A percentile compares a stretch with the other conserved stretches of the same genome.
Conservation (phyloP, 495 filamentous ascomycete species). For the Aspergillus panamensis region DNA sequence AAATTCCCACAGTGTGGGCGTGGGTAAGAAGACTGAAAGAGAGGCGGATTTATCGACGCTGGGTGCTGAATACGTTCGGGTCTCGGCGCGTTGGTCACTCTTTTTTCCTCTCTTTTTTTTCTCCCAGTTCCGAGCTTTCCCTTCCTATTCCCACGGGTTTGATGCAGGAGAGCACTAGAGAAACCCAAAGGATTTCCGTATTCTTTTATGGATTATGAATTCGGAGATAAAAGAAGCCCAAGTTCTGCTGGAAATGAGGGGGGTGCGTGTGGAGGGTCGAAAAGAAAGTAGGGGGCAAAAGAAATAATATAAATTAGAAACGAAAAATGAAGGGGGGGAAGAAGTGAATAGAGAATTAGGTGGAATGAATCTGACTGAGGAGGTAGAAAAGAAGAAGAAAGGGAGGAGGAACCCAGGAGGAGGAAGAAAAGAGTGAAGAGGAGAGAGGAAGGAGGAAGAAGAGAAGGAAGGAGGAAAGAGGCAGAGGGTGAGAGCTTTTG, state of each 20-base stretch:
- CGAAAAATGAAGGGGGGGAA: slow-evolving; percentile 24
- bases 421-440: slow-evolving; percentile 20
- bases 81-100: slow-evolving; percentile 15
- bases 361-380: slow-evolving; percentile 26
- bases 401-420: slow-evolving; percentile 20
- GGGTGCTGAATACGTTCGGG: slow-evolving; percentile 3
- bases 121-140: slow-evolving; percentile 16
- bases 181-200: slow-evolving; percentile 5
- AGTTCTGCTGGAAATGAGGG: slow-evolving; percentile 1
- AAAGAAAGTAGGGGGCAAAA: slow-evolving; percentile 14
- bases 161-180: background rate
- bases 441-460: slow-evolving; percentile 23
- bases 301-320: slow-evolving; percentile 15
- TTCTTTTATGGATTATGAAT: slow-evolving; percentile 1
- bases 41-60: slow-evolving; percentile 1
- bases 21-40: slow-evolving; percentile 1
- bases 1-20: background rate
- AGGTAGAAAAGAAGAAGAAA: slow-evolving; percentile 17
- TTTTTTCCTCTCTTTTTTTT: slow-evolving; percentile 12
- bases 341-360: slow-evolving; percentile 28
- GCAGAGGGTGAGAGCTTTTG: slow-evolving; percentile 13
- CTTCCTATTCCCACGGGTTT: slow-evolving; percentile 8
- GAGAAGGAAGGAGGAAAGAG: slow-evolving; percentile 29
- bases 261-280: slow-evolving; percentile 5
- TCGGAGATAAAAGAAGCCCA: slow-evolving; percentile 4